A percentile compares a stretch with the other conserved stretches of the same genome.
Evolutionary conservation across 2,329 filamentous ascomycete species (phyloP).

Genomic region (Arachnomyces sp.): DNA sequence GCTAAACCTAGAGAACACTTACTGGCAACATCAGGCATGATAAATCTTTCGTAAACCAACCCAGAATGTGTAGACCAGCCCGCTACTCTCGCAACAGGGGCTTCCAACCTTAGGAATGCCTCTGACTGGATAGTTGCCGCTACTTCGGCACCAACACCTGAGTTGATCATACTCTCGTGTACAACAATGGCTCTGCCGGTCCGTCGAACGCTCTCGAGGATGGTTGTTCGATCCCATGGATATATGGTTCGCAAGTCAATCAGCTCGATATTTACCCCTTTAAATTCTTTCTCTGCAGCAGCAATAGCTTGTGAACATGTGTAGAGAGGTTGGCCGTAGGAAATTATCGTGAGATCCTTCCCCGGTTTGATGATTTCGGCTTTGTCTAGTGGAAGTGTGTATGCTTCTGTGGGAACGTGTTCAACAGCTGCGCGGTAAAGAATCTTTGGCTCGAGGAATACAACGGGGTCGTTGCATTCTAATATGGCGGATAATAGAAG

Average conservation of each 20-base stretch:
- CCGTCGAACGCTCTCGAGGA: slow-evolving; percentile 76
- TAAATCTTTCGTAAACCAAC: slow-evolving; percentile 69
- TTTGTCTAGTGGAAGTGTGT: slow-evolving; percentile 76
- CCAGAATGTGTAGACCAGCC: slow-evolving; percentile 86
- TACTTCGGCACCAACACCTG: slow-evolving; percentile 80
- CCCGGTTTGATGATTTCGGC: slow-evolving; percentile 78
- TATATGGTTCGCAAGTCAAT: slow-evolving; percentile 85
- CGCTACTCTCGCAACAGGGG: slow-evolving; percentile 74
- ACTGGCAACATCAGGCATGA: slow-evolving; percentile 81
- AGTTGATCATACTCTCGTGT: slow-evolving; percentile 87
- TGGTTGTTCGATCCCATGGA: slow-evolving; percentile 78
- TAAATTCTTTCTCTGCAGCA: slow-evolving; percentile 63
- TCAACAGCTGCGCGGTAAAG: slow-evolving; percentile 87
- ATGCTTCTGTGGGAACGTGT: slow-evolving; percentile 74
- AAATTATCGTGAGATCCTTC: slow-evolving; percentile 73
- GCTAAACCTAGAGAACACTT: slow-evolving; percentile 41
- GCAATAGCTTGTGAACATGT: slow-evolving; percentile 70
- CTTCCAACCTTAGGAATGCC: slow-evolving; percentile 76
- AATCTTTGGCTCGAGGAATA: slow-evolving; percentile 93
- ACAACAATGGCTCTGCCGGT: slow-evolving; percentile 82
- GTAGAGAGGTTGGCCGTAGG: slow-evolving; percentile 85
- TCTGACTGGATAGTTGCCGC: slow-evolving; percentile 82
- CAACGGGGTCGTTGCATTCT: slow-evolving; percentile 70
- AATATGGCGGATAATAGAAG: slow-evolving; percentile 69
- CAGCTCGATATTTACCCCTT: slow-evolving; percentile 68